These are phyloP conservation scores for Agrocybe chaxingu DNA, from an alignment of 768 basidiomycete species.

Conservation along the genomic window DNA sequence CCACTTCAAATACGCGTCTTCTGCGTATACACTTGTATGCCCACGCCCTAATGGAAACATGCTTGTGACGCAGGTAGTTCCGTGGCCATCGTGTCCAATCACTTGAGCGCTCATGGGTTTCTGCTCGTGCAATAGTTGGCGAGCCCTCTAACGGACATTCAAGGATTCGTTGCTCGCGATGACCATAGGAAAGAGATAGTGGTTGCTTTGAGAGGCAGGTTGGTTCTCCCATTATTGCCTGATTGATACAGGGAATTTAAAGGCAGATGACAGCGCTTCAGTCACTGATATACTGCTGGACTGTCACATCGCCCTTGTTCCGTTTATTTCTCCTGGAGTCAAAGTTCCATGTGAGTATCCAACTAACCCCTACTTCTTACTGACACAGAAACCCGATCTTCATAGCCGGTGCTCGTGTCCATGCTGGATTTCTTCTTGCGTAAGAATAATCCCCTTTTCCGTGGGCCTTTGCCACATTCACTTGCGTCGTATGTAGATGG, in stretches of 20 bases:
- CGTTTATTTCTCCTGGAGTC: constrained; percentile 42
- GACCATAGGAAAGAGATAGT: constrained; percentile 39
- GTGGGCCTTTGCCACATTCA: neutral
- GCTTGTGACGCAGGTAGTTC: constrained; percentile 33
- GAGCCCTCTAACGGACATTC: constrained; percentile 37
- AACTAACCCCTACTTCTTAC: neutral
- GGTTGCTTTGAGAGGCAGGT: constrained; percentile 51
- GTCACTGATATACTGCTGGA: constrained; percentile 41
- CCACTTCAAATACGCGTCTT: constrained; percentile 57
- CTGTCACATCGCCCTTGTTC: constrained; percentile 36
- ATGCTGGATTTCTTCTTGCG: constrained; percentile 50
- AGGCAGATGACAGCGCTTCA: constrained; percentile 29
- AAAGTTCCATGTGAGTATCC: constrained; percentile 32
- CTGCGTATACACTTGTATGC: constrained; percentile 43
- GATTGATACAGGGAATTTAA: neutral
- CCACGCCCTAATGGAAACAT: constrained; percentile 47
- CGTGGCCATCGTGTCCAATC: neutral
- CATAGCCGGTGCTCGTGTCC: constrained; percentile 39
- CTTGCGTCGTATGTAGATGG: constrained; percentile 35
- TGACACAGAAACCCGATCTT: neutral
- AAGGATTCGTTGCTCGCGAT: constrained; percentile 47
- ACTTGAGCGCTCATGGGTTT: neutral
- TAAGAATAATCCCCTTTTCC: constrained; percentile 19
- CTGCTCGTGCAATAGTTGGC: constrained; percentile 28
- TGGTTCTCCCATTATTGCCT: constrained; percentile 1